These are phyloP conservation scores for Phlebiopsis gigantea DNA, from an alignment of 768 basidiomycete species.

Conservation along the genomic window DNA sequence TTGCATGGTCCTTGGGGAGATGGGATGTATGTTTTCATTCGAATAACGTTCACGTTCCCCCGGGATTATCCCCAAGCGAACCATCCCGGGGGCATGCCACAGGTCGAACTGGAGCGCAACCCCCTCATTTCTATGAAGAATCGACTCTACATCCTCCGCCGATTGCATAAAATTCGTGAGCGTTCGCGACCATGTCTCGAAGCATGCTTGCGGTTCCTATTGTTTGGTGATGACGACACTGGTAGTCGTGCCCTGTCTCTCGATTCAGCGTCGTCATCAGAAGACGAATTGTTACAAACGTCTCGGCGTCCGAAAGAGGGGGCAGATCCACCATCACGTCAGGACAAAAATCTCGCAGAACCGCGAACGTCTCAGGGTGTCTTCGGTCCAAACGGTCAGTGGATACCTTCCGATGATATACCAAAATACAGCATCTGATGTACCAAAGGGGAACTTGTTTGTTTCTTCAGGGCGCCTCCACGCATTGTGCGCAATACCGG, in stretches of 20 bases:
- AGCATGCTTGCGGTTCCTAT: constrained; percentile 73
- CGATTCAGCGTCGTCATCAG: constrained; percentile 62
- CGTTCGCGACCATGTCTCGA: constrained; percentile 80
- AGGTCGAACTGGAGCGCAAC: constrained; percentile 78
- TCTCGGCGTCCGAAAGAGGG: constrained; percentile 40
- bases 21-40: constrained; percentile 75
- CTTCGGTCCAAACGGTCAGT: constrained; percentile 82
- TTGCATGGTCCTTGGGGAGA: constrained; percentile 92
- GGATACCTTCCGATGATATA: no score
- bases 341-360: constrained; percentile 76
- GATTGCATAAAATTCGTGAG: constrained; percentile 67
- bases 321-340: constrained; percentile 50
- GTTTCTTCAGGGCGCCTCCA: constrained; percentile 77
- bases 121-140: constrained; percentile 74
- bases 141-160: constrained; percentile 73
- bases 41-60: constrained; percentile 88
- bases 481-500: constrained; percentile 60
- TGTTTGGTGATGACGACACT: constrained; percentile 63
- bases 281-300: constrained; percentile 45
- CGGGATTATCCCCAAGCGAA: constrained; percentile 64
- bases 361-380: constrained; percentile 83
- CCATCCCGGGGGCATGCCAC: constrained; percentile 62
- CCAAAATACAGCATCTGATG: background rate
- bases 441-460: constrained; percentile 88
- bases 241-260: constrained; percentile 32